These are phyloP conservation scores for Urochloa ruziziensis DNA, from an alignment of 176 grass and related monocot species.

Conservation along the genomic window DNA sequence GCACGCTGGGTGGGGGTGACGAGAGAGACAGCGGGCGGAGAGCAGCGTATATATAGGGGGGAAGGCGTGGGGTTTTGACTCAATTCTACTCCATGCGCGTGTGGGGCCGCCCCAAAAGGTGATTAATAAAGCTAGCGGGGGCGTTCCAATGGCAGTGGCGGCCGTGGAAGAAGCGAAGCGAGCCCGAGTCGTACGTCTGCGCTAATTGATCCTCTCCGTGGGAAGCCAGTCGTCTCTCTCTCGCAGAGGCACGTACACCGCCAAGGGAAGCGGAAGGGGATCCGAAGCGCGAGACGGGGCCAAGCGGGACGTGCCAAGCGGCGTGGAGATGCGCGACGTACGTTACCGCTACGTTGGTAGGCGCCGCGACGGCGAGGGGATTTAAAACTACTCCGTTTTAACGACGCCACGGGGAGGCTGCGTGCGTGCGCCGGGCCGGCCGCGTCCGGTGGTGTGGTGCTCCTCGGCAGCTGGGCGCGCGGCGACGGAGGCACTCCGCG, in stretches of 20 bases:
- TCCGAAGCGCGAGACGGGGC: slow-evolving; percentile 64
- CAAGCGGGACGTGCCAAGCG: slow-evolving; percentile 61
- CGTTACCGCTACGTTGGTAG: background rate
- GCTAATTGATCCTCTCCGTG: slow-evolving; percentile 10
- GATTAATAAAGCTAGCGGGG: slow-evolving; percentile 24
- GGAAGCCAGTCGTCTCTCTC: too few relatives aligned
- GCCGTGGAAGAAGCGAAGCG: background rate
- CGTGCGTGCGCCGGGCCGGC: background rate
- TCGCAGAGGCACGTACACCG: background rate
- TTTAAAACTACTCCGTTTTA: background rate
- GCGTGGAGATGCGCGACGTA: slow-evolving; percentile 69
- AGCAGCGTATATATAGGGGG: slow-evolving; percentile 52
- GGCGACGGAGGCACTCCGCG: background rate
- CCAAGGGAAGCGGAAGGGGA: slow-evolving; percentile 14
- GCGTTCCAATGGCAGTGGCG: slow-evolving; percentile 31
- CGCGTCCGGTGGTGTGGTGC: too few relatives aligned
- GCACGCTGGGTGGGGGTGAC: too few relatives aligned
- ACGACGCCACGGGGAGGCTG: too few relatives aligned
- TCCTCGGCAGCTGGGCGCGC: background rate
- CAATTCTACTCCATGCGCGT: background rate
- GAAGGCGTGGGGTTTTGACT: slow-evolving; percentile 41
- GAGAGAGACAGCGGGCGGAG: background rate
- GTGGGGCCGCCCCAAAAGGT: slow-evolving; percentile 23
- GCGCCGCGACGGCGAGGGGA: background rate
- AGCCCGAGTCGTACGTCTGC: background rate